Evolutionary conservation across 2,329 filamentous ascomycete genomes (phyloP), one percentile per base, ranked within the genome.

Genomic region (Aschersonia sp.): DNA sequence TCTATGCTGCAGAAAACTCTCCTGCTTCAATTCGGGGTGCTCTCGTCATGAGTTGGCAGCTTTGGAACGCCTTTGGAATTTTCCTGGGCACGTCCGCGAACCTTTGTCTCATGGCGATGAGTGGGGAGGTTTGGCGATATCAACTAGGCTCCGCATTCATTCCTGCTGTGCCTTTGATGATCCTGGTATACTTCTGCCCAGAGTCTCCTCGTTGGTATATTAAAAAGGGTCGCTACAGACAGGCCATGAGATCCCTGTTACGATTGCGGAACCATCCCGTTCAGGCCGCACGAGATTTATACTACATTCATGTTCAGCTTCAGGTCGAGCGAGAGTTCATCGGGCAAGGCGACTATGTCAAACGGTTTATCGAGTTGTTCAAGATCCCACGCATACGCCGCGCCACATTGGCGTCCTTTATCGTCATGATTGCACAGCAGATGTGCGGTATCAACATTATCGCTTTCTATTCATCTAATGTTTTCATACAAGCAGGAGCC

Each of bases 1-100:
- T 89, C 31, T 89, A 85, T 55, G 80, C 83, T 0, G 84, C 84
- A 2, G 84, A 89, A 61, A 84, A 78, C 48, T 76, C 80, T 0
- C 84, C 84, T 0, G 79, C 83, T 1, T 62, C 70, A 1, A 81
- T 87, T 47, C 77, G 84, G 58, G 83, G 84, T 52, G 84, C 82
- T 6, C 69, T 92, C 14, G 84, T 89, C 52, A 90, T 90, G 84
- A 81, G 80, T 52, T 90, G 85, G 84, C 66, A 89, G 64, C 67
- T 83, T 62, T 83, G 79, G 76, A 79, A 73, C 3, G 73, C 73
- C 2, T 76, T 80, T 56, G 77, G 77, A 43, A 79, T 80, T 52
- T 72, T 78, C 54, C 62, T 79, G 12, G 80, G 80, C 32, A 81
- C 74, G 46, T 74, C 70, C 45, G 73, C 73, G 50, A 80, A 81